Base-by-base conservation (phyloP, 2,329 filamentous ascomycete genomes). In the Penicillium nordicum region DNA sequence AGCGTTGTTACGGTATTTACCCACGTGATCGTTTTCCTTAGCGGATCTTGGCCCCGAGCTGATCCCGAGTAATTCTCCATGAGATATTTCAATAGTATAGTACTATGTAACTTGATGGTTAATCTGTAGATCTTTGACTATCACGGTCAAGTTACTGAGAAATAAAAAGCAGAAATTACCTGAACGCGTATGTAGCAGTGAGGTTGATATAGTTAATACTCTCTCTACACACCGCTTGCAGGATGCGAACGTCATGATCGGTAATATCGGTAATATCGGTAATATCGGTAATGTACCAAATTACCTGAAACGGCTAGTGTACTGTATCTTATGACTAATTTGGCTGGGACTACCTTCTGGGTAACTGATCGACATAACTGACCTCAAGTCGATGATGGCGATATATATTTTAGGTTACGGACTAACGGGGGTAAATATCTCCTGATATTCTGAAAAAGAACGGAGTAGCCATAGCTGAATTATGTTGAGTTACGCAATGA, bases 1-100 rank as follows among this genome's bases (percentile, higher is more conserved):
- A 54, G 64, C 55, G 61, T 29, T 23, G 61, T 63, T 61, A 62
- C 57, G 29, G 62, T 64, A 64, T 51, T 62, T 65, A 65, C 57
- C 2, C 61, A 65, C 61, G 61, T 64, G 63, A 64, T 29, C 27
- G 3, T 14, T 23, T 25, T 34, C 27, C 21, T 34, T 34, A 36
- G 38, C 47, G 38, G 47, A 25, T 50, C 38, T 44, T 50, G 47
- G 47, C 30, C 29, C 46, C 37, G 44, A 40, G 25, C 18, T 23
- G 50, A 12, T 10, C 16, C 25, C 34, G 32, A 41, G 21, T 27
- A 21, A 45, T 12, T n/a, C 16, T 45, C 7, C 11, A 30, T 30
- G 11, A 4, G 11, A 30, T n/a, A 37, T 52, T 37, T 37, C 30
- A 16, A 21, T 21, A 29, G 12, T 52, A 16, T 38, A 21, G 8